Percentiles rank a stretch among this genome's conserved stretches.
Conservation (phyloP, 371 early-diverging fungal genomes). For the Lichtheimia corymbifera region DNA sequence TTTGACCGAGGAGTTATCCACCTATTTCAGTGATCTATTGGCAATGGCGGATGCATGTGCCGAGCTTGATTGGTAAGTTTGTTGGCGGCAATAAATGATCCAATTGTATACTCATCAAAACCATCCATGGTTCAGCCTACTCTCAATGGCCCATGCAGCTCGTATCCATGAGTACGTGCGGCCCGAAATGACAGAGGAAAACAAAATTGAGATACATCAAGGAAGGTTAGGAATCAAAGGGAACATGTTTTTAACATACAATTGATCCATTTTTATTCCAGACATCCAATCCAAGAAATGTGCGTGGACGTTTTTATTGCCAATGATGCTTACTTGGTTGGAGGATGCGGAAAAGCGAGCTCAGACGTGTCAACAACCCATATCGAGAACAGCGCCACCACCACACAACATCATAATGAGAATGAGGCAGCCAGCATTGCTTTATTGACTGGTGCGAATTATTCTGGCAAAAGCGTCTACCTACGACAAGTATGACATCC, state of each 20-base stretch:
- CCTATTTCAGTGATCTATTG: conserved; percentile 35
- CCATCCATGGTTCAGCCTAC: conserved; percentile 39
- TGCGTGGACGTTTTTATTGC: conserved; percentile 65
- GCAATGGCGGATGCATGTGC: conserved; percentile 47
- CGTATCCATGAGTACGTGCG: conserved; percentile 48
- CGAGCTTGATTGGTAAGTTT: conserved; percentile 71
- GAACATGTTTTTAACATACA: neutral
- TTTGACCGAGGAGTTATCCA: conserved; percentile 57
- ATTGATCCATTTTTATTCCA: conserved; percentile 14
- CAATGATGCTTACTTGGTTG: conserved; percentile 60
- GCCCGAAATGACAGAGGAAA: conserved; percentile 59
- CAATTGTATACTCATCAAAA: neutral
- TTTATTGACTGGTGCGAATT: conserved; percentile 77
- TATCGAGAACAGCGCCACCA: no score
- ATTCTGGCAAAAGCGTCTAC: conserved; percentile 79
- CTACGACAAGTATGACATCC: conserved; percentile 64
- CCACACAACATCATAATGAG: neutral
- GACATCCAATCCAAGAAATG: conserved; percentile 77
- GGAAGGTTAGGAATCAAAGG: conserved; percentile 54
- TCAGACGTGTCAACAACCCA: neutral
- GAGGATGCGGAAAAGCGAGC: conserved; percentile 16
- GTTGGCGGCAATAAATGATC: neutral
- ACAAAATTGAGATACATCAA: conserved; percentile 50
- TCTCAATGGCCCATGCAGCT: conserved; percentile 68
- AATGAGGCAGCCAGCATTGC: conserved; percentile 38